Evolutionary conservation across 176 grass and related monocot genomes (phyloP), one percentile per base, ranked within the genome.

Genomic region (Chloris gayana): DNA sequence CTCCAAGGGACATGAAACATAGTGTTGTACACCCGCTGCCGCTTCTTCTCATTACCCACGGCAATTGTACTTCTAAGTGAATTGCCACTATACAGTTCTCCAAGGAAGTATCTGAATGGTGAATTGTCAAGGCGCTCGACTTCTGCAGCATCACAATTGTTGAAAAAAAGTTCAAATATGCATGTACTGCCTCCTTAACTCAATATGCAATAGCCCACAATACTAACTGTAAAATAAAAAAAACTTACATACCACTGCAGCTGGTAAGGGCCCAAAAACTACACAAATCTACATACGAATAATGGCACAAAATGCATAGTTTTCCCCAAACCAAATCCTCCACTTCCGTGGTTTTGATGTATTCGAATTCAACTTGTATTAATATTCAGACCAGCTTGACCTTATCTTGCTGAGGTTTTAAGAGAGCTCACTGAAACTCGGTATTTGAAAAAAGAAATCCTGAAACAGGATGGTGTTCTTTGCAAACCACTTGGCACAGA

Each of bases 1-100:
- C 96, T 93, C 96, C 92, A 99, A 32, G 92, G 96, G 71, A 99
- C 92, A 93, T 99, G 96, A 87, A 99, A 99, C 96, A 99, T 95
- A 47, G 88, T 95, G 84, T 95, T 99, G 80, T 99, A 99, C 60
- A 99, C 93, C 34, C 96, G 50, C 63, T 95, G 92, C 71, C 96
- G 84, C 80, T 99, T 99, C 85, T 95, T 99, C 51, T 99, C 96
- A 82, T 99, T 99, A 32, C 96, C 96, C 54, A 86, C 96, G 58
- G 96, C 77, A 58, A 99, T 95, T 85, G 96, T 99, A 82, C 96
- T 89, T 89, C 96, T 95, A 61, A 99, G 86, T 66, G 96, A 81
- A 89, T 89, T 99, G 4, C 96, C 96, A 34, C 90, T 77, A 73
- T 93, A 99, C 37, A 99, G 58, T 76, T 99, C 96, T 82, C 92